phyloP scores from a whole-genome alignment of 164 flowering plant genomes.

The Paratinospora sagittata region DNA sequence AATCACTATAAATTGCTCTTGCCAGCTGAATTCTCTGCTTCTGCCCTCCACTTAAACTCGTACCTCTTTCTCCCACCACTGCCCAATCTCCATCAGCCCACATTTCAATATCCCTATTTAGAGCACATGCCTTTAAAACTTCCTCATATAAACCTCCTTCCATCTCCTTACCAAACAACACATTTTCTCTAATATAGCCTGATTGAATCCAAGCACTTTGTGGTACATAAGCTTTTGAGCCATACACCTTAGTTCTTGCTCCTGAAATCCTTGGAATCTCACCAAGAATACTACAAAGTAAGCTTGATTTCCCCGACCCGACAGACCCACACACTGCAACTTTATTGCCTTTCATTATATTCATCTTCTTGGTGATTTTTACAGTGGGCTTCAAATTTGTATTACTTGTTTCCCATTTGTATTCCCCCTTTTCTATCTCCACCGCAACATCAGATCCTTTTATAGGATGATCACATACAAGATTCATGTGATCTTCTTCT shows the following conservation, averaged over 20 bases:
- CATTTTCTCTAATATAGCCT: conserved; percentile 68
- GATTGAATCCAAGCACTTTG: conserved; percentile 90
- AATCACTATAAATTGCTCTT: conserved; percentile 58
- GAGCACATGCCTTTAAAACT: conserved; percentile 65
- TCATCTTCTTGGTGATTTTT: conserved; percentile 38
- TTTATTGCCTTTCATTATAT: conserved; percentile 48
- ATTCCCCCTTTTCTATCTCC: conserved; percentile 53
- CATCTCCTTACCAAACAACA: conserved; percentile 72
- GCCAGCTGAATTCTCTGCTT: conserved; percentile 84
- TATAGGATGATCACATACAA: conserved; percentile 5
- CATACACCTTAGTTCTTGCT: conserved; percentile 39
- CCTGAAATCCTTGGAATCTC: conserved; percentile 68
- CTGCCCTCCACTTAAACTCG: conserved; percentile 85
- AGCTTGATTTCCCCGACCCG: conserved; percentile 84
- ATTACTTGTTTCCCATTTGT: conserved; percentile 47
- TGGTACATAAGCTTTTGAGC: conserved; percentile 74
- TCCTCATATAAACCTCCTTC: conserved; percentile 36
- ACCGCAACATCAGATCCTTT: conserved; percentile 32
- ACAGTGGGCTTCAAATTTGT: conserved; percentile 31
- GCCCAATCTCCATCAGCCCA: conserved; percentile 59
- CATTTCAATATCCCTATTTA: conserved; percentile 54
- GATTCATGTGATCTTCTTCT: conserved; percentile 44
- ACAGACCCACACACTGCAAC: conserved; percentile 83
- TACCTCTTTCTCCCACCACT: conserved; percentile 72
- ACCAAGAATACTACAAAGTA: conserved; percentile 62